phyloP scores from a whole-genome alignment of 306 rosid genomes.

The Quercus glauca region DNA sequence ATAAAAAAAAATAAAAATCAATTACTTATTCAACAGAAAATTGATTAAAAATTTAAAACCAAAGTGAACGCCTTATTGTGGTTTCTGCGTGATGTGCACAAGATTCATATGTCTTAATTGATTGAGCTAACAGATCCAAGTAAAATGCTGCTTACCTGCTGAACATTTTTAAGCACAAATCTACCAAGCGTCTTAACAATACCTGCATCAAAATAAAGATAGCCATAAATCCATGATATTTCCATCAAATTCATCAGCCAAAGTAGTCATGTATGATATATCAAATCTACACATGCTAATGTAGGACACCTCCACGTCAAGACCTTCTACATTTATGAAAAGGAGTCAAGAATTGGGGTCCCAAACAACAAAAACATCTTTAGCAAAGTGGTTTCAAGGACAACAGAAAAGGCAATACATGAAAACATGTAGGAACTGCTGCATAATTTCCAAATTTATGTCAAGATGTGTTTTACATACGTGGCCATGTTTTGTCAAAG shows the following conservation, averaged over 20 bases:
- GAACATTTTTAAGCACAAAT: constrained; percentile 53
- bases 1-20: background rate
- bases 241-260: background rate
- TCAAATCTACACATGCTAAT: background rate
- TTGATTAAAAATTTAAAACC: background rate
- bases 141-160: constrained; percentile 47
- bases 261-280: background rate
- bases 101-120: background rate
- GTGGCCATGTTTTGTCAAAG: background rate
- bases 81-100: background rate
- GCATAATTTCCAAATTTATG: background rate
- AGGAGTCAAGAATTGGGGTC: background rate
- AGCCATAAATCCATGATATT: background rate
- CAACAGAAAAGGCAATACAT: background rate
- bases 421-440: background rate
- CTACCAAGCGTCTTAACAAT: constrained; percentile 35
- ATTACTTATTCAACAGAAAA: background rate
- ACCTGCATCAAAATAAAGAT: constrained; percentile 43
- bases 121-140: too few species aligned
- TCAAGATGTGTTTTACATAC: background rate
- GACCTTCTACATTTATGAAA: background rate
- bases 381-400: background rate
- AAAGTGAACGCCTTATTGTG: background rate
- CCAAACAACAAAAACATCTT: background rate
- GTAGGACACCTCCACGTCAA: background rate